Percentiles rank a stretch among this genome's conserved stretches.
These are phyloP conservation scores for Hyparrhenia diplandra DNA, from an alignment of 176 grass and related monocot genomes.

Conservation along the genomic window DNA sequence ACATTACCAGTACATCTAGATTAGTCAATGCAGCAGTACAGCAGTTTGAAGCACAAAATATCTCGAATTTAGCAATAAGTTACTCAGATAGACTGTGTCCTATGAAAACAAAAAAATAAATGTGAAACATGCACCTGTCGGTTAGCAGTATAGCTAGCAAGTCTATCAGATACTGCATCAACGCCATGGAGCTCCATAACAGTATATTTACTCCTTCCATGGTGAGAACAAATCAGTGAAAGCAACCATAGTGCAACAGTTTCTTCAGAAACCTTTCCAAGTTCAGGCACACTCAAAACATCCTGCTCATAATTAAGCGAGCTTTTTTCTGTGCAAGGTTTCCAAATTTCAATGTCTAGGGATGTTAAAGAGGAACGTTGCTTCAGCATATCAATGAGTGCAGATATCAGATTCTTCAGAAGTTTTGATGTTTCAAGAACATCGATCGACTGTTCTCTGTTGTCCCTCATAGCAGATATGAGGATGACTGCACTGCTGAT, in stretches of 20 bases:
- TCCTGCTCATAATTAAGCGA: slow-evolving; percentile 52
- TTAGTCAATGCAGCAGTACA: slow-evolving; percentile 1
- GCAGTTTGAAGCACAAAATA: slow-evolving; percentile 16
- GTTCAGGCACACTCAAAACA: slow-evolving; percentile 51
- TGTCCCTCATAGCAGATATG: slow-evolving; percentile 66
- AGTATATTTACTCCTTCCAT: slow-evolving; percentile 53
- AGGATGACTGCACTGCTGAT: slow-evolving; percentile 66
- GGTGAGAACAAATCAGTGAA: slow-evolving; percentile 72
- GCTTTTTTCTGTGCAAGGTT: slow-evolving; percentile 52
- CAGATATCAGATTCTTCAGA: slow-evolving; percentile 64
- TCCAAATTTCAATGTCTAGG: slow-evolving; percentile 71
- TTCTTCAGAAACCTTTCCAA: slow-evolving; percentile 63
- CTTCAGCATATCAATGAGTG: slow-evolving; percentile 78
- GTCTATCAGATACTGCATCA: slow-evolving; percentile 72
- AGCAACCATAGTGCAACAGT: slow-evolving; percentile 80
- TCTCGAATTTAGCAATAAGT: slow-evolving; percentile 16
- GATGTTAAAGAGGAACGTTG: slow-evolving; percentile 43
- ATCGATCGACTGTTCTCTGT: slow-evolving; percentile 54
- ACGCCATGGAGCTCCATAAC: slow-evolving; percentile 78
- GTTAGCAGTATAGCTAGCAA: slow-evolving; percentile 57
- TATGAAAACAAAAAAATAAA: slow-evolving; percentile 27
- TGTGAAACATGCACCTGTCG: slow-evolving; percentile 52
- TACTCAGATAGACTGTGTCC: slow-evolving; percentile 2
- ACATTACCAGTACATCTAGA: background rate
- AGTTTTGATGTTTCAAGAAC: slow-evolving; percentile 62